These are phyloP conservation scores for Boletus vermiculosoides DNA, from an alignment of 768 basidiomycete genomes.

Conservation along the genomic window DNA sequence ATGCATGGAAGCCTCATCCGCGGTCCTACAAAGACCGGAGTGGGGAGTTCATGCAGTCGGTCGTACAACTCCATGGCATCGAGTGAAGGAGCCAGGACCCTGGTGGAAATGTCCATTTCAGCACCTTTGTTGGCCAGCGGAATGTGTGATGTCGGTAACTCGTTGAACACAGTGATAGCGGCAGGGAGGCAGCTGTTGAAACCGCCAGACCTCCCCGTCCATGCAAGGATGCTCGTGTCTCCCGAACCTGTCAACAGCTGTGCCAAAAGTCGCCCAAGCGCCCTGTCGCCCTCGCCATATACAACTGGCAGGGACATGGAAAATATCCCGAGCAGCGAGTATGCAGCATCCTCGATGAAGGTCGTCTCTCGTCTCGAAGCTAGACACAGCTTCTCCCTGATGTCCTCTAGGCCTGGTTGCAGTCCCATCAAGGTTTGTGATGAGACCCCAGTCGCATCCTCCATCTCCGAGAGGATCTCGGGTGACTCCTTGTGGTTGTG, in stretches of 20 bases:
- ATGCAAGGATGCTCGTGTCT: conserved; percentile 6
- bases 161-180: neutral
- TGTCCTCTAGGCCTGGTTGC: conserved; percentile 1
- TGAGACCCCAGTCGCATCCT: conserved; percentile 1
- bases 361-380: conserved; percentile 10
- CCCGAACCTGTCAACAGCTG: conserved; percentile 7
- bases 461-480: conserved; percentile 7
- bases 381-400: conserved; percentile 13
- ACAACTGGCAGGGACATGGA: neutral
- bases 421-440: neutral
- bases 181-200: conserved; percentile 13
- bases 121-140: neutral
- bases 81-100: neutral
- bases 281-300: conserved; percentile 11
- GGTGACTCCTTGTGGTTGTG: conserved; percentile 7
- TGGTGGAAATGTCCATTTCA: neutral
- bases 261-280: conserved; percentile 6
- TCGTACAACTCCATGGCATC: neutral
- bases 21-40: neutral
- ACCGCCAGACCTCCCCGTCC: conserved; percentile 5
- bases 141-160: neutral
- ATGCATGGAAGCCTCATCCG: neutral
- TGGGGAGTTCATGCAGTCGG: neutral
- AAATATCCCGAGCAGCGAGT: conserved; percentile 13
- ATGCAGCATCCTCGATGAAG: conserved; percentile 9